Conservation (phyloP, 2,329 filamentous ascomycete genomes). For the Bretziella fagacearum region DNA sequence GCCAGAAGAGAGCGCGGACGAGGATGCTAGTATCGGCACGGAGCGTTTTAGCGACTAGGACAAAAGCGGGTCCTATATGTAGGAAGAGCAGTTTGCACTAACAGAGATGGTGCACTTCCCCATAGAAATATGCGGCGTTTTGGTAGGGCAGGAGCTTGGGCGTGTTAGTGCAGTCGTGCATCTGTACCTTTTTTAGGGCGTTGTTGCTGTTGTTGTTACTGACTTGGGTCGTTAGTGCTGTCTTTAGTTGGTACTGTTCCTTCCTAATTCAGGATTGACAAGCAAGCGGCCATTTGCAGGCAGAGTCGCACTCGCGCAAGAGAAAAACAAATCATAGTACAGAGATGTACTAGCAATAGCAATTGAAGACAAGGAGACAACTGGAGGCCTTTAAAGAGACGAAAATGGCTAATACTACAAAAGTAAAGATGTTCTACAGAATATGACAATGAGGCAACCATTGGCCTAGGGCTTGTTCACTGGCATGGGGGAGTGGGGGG, state of each 20-base stretch:
- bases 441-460: too few relatives aligned
- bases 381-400: too few relatives aligned
- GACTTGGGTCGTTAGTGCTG: not conserved
- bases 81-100: not conserved
- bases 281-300: too few relatives aligned
- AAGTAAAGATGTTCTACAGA: too few relatives aligned
- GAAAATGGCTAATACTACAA: too few relatives aligned
- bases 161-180: not conserved
- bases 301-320: too few relatives aligned
- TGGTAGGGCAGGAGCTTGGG: not conserved
- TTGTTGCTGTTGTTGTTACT: not conserved
- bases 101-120: not conserved
- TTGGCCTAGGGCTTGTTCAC: too few relatives aligned
- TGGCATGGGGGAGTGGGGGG: too few relatives aligned
- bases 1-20: constrained; percentile 3
- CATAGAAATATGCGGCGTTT: not conserved
- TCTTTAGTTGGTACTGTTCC: constrained; percentile 1
- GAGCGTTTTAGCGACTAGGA: constrained; percentile 12
- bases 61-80: constrained; percentile 4
- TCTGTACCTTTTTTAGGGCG: not conserved
- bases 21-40: constrained; percentile 12
- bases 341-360: too few relatives aligned
- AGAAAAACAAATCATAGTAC: too few relatives aligned
- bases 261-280: constrained; percentile 4
- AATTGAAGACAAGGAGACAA: too few relatives aligned